These are phyloP conservation scores for Zymoseptoria crescenta DNA, from an alignment of 2,329 filamentous ascomycete species.

Conservation along the genomic window DNA sequence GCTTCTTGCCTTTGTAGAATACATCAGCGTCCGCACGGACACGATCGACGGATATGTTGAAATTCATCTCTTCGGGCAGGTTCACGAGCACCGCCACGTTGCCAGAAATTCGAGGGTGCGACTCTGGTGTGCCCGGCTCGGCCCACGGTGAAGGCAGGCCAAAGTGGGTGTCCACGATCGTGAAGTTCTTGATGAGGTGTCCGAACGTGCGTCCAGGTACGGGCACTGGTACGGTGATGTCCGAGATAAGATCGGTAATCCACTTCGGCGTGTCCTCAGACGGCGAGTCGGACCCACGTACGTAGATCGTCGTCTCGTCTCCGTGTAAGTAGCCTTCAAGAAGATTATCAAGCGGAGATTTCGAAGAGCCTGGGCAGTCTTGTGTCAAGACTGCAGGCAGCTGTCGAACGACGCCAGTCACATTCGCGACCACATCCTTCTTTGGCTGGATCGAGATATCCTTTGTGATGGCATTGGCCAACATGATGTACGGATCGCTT, in stretches of 20 bases:
- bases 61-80: slow-evolving; percentile 78
- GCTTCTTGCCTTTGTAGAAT: slow-evolving; percentile 66
- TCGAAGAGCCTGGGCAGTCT: slow-evolving; percentile 65
- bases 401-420: slow-evolving; percentile 62
- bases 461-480: slow-evolving; percentile 68
- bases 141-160: slow-evolving; percentile 72
- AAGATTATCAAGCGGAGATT: slow-evolving; percentile 77
- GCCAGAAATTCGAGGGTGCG: slow-evolving; percentile 73
- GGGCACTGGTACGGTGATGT: slow-evolving; percentile 74
- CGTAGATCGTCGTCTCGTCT: slow-evolving; percentile 67
- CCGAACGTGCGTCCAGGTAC: slow-evolving; percentile 77
- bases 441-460: slow-evolving; percentile 60
- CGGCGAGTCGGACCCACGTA: slow-evolving; percentile 65
- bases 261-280: slow-evolving; percentile 66
- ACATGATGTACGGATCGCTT: slow-evolving; percentile 63
- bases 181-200: slow-evolving; percentile 78
- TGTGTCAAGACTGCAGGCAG: slow-evolving; percentile 66
- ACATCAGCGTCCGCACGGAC: slow-evolving; percentile 74
- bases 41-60: slow-evolving; percentile 68
- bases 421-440: slow-evolving; percentile 59
- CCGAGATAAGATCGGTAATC: slow-evolving; percentile 72
- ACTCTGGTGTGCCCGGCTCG: slow-evolving; percentile 62
- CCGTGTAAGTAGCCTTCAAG: slow-evolving; percentile 76
- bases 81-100: slow-evolving; percentile 70
- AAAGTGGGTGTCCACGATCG: slow-evolving; percentile 78